Percentiles rank a stretch among this genome's conserved stretches.
Conservation (phyloP, 306 rosid species). For the Citrullus mucosospermus region DNA sequence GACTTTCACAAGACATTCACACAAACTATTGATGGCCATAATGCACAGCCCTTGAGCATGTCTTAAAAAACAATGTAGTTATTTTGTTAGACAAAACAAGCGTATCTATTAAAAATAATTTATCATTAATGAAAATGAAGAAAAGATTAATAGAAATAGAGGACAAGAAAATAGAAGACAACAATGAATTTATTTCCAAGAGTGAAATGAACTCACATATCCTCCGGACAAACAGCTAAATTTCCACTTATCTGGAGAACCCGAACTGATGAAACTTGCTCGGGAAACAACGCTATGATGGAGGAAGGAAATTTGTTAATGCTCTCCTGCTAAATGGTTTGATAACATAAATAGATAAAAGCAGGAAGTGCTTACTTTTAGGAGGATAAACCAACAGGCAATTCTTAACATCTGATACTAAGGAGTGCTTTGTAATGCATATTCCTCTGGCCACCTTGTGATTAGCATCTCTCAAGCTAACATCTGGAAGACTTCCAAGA, state of each 20-base stretch:
- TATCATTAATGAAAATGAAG: background rate
- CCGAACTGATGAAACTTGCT: slow-evolving; percentile 58
- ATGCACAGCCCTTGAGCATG: background rate
- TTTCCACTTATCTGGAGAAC: slow-evolving; percentile 73
- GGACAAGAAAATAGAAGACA: background rate
- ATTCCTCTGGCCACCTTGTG: slow-evolving; percentile 81
- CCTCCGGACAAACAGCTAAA: slow-evolving; percentile 67
- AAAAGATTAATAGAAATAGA: background rate
- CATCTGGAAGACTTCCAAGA: slow-evolving; percentile 30
- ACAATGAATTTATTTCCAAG: background rate
- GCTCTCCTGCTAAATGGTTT: background rate
- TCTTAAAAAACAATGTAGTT: background rate
- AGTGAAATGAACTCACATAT: slow-evolving; percentile 47
- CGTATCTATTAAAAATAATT: background rate
- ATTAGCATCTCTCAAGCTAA: slow-evolving; percentile 32
- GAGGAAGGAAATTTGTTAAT: slow-evolving; percentile 12
- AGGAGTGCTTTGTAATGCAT: slow-evolving; percentile 58
- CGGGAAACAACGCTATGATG: slow-evolving; percentile 55
- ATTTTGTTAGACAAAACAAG: background rate
- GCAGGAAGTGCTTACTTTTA: slow-evolving; percentile 43
- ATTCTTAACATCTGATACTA: slow-evolving; percentile 47
- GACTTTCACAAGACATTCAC: background rate
- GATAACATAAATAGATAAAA: background rate
- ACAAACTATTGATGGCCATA: background rate
- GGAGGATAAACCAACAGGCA: slow-evolving; percentile 75